Base-by-base conservation (phyloP, 306 rosid species). In the Vachellia pachyceras region DNA sequence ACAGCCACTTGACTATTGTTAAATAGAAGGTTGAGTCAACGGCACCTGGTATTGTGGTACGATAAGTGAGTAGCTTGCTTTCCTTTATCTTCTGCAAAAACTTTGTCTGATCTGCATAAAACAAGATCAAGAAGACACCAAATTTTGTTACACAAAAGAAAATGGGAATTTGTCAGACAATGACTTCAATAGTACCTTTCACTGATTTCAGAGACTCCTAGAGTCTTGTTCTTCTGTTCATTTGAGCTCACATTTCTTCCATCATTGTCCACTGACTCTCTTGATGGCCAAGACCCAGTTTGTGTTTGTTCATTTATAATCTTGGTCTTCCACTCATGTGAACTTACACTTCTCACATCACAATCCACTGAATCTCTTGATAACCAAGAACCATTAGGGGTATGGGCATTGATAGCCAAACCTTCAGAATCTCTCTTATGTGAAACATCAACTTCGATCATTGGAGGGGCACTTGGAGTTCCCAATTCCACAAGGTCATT, bases 381-480 rank as follows among this genome's bases (percentile, higher is more conserved):
- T 3, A 87, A 91, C 81, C 83, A 85, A 12, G 86, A 40, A 42
- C 82, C 85, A 63, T 35, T 71, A 5, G 66, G 87, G 61, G 72
- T 57, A 61, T 68, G 88, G 63, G 85, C 88, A 69, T 80, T 81
- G 57, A 50, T 84, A 25, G 47, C 57, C 7, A 83, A 67, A 45
- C 77, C 80, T 63, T 83, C 89, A 54, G 87, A 80, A 70, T 80
- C 81, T 49, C 76, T 77, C 42, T 73, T 77, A 10, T 35, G 36
- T 36, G 85, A 81, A 77, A 49, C 79, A 64, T 84, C 87, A 84
- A 18, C 85, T 78, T 83, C 86, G 61, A 74, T 47, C 8, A 95
- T 93, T 39, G 99, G 99, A 84, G 99, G 99, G 49, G 99, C 99
- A 88, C 99, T 95, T 3, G 99, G 99, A 84, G 99, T 91, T 78